Percentiles rank a stretch among this genome's conserved stretches.
Evolutionary conservation across 306 rosid genomes (phyloP).

Genomic region (Fagus sylvatica): DNA sequence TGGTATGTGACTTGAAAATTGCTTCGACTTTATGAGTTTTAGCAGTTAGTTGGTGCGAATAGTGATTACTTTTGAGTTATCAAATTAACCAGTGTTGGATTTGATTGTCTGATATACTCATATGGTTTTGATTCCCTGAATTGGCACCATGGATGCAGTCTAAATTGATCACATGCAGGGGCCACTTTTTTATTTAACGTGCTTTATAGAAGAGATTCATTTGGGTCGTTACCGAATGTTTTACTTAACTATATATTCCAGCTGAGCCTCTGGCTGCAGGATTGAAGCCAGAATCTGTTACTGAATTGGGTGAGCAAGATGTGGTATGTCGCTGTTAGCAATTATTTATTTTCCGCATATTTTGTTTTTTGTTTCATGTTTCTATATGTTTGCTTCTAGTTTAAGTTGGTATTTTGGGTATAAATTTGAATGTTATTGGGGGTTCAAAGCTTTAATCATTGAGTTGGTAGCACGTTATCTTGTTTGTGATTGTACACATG

Average conservation of each 20-base stretch:
- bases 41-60: neutral
- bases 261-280: constrained; percentile 38
- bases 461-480: neutral
- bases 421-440: neutral
- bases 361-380: neutral
- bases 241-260: constrained; percentile 33
- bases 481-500: too few relatives aligned
- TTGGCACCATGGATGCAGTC: too few relatives aligned
- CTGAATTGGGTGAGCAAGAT: constrained; percentile 32
- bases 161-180: neutral
- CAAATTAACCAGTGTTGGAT: neutral
- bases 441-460: neutral
- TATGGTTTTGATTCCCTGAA: neutral
- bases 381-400: constrained; percentile 12
- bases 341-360: neutral
- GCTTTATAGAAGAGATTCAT: neutral
- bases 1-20: too few relatives aligned
- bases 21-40: too few relatives aligned
- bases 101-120: neutral
- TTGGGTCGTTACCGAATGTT: neutral
- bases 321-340: constrained; percentile 31
- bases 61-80: neutral
- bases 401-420: neutral
- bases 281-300: constrained; percentile 24
- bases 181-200: neutral